Base-by-base conservation (phyloP, 2,329 filamentous ascomycete genomes). In the Lecanicillium sp. region DNA sequence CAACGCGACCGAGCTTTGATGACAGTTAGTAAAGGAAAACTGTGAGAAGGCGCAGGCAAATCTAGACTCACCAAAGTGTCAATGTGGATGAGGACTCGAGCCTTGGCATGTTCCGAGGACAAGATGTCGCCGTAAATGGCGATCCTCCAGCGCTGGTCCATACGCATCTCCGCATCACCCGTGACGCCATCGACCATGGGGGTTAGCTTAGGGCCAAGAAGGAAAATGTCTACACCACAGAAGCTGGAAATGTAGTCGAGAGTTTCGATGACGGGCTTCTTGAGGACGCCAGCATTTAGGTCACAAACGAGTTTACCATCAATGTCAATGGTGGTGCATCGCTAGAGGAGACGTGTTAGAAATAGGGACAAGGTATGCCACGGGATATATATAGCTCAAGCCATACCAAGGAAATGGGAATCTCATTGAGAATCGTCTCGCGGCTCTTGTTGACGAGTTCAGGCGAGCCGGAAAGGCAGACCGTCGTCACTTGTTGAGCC, bases 71-170 rank as follows among this genome's bases (percentile, higher is more conserved):
- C 85, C 67, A 94, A 78, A 63, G 88, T 86, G 60, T 98, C 92
- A 57, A 98, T 96, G 72, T 95, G 92, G 60, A 96, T 94, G 59
- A 98, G 68, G 29, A 95, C 81, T 48, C 92, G 79, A 14, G 90
- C 95, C 72, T 98, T 98, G 40, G 92, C 92, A 63, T 96, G 90
- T 62, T 98, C 92, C 19, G 87, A 84, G 49, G 88, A 95, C 65
- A 96, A 80, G 62, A 92, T 83, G 57, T 98, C 92, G 39, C 92
- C 90, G 53, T 92, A 98, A 48, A 98, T 94, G 51, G 87, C 85
- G 44, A 95, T 83, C 56, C 90, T 81, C 69, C 94, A 88, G 50
- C 90, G 80, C 60, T 92, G 85, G 59, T 95, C 89, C 52, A 86
- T 83, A 50, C 85, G 85, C 53, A 92, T 81, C 53, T 92, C 81